Conservation (phyloP, 1,284 basidiomycete genomes). For the Fomitopsis palustris region DNA sequence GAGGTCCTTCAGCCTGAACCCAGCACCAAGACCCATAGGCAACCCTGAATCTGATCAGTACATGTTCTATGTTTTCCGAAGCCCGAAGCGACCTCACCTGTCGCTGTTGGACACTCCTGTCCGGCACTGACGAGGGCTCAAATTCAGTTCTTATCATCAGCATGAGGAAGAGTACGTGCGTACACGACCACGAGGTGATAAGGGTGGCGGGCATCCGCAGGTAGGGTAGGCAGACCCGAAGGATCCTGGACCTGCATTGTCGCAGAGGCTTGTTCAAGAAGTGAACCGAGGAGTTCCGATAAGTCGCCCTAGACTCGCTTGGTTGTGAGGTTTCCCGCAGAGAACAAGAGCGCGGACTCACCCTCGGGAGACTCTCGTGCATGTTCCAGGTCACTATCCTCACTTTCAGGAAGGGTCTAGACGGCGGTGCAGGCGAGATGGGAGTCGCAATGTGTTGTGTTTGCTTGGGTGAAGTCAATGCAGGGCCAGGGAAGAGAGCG, state of each 20-base stretch:
- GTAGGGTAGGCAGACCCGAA: constrained; percentile 45
- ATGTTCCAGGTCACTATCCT: constrained; percentile 68
- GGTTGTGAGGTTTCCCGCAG: background rate
- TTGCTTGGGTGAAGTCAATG: constrained; percentile 10
- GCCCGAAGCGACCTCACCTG: constrained; percentile 37
- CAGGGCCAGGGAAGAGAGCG: constrained; percentile 37
- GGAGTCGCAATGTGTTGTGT: constrained; percentile 6
- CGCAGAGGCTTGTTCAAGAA: constrained; percentile 47
- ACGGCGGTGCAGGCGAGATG: constrained; percentile 27
- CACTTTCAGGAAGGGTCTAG: constrained; percentile 40
- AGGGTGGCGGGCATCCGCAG: constrained; percentile 57
- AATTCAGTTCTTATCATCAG: constrained; percentile 4
- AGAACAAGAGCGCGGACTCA: constrained; percentile 18
- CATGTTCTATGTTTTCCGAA: background rate
- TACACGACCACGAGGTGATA: constrained; percentile 81
- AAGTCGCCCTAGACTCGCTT: constrained; percentile 58
- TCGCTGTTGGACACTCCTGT: constrained; percentile 77
- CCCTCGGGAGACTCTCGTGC: constrained; percentile 75
- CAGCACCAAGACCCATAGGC: constrained; percentile 74
- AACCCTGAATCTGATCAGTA: constrained; percentile 49
- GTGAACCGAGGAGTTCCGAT: constrained; percentile 67
- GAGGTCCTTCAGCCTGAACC: constrained; percentile 56
- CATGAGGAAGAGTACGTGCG: constrained; percentile 25
- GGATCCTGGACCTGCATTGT: constrained; percentile 21
- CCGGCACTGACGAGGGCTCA: constrained; percentile 53